Evolutionary conservation across 139 green algal genomes (phyloP), one percentile per base, ranked within the genome.

Genomic region (Chlamydomonas sphaeroides): DNA sequence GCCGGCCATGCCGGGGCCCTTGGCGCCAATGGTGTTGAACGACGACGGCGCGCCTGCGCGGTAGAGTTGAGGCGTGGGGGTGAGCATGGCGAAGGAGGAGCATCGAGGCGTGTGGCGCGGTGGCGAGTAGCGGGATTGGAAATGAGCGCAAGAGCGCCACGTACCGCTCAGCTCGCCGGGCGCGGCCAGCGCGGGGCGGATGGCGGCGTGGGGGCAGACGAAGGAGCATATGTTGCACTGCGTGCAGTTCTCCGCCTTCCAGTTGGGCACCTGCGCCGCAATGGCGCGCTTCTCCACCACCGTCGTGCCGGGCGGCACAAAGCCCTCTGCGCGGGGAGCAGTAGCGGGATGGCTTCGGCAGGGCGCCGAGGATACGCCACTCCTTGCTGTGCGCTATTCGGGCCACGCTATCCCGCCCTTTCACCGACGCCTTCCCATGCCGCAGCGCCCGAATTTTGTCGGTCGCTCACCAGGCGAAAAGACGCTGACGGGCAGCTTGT

Each of bases 191-290:
- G 67, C 41, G 26, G 90, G 90, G 25, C 90, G 84, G 84, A 93
- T 93, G 42, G 90, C 90, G 51, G 90, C 90, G 74, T 93, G 90
- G 25, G 90, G 90, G 88, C 90, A 93, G n/a, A 93, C 88, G 70
- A 92, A 92, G n/a, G 88, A 65, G 84, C 90, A 93, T 56, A 92
- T 88, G 86, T 93, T 93, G 84, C 90, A 93, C 86, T 93, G 90
- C 33, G 86, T 92, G 88, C 90, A 93, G 42, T 82, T 85, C 75
- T 83, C 72, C 10, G 49, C 26, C 65, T 91, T 77, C 90, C 90
- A 93, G 10, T 67, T 59, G 8, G 90, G 90, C 57, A 93, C 83
- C 23, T 62, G 41, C 51, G 66, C 59, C 10, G 90, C 90, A 65
- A 93, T 92, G 69, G 75, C 83, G 51, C 89, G 80, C 84, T 88